Conservation (phyloP, 2,329 filamentous ascomycete genomes). For the Colletotrichum higginsianum region DNA sequence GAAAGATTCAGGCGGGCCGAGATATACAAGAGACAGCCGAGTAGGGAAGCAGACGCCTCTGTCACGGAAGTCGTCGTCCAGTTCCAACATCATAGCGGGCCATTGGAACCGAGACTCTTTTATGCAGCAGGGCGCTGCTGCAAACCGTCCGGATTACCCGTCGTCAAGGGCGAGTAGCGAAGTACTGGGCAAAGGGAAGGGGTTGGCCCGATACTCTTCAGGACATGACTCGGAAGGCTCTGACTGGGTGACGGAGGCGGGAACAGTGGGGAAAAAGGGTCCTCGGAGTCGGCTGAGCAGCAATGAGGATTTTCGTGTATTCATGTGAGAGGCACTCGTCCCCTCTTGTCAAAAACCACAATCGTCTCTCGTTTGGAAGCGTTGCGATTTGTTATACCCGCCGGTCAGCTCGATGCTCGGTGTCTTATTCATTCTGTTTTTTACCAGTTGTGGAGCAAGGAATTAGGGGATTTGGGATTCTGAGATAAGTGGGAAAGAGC, state of each 20-base stretch:
- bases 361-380: slow-evolving; percentile 28
- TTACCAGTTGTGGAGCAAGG: neutral
- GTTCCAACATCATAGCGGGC: slow-evolving; percentile 31
- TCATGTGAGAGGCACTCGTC: slow-evolving; percentile 29
- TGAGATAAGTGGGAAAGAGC: neutral
- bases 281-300: slow-evolving; percentile 30
- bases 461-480: neutral
- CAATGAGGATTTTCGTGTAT: slow-evolving; percentile 41
- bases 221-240: slow-evolving; percentile 38
- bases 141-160: slow-evolving; percentile 21
- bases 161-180: slow-evolving; percentile 38
- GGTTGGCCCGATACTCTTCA: slow-evolving; percentile 29
- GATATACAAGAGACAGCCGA: slow-evolving; percentile 26
- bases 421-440: slow-evolving; percentile 4
- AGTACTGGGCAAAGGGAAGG: slow-evolving; percentile 39
- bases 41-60: slow-evolving; percentile 32
- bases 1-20: slow-evolving; percentile 34
- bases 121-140: slow-evolving; percentile 22
- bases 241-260: slow-evolving; percentile 42
- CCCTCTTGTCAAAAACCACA: neutral
- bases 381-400: slow-evolving; percentile 42
- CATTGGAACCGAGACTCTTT: slow-evolving; percentile 37
- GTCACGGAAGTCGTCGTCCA: slow-evolving; percentile 35
- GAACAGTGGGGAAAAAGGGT: slow-evolving; percentile 29
- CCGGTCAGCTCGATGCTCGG: slow-evolving; percentile 12